These are phyloP conservation scores for Pouteria campechiana DNA, from an alignment of 179 eudicot species.

Conservation along the genomic window DNA sequence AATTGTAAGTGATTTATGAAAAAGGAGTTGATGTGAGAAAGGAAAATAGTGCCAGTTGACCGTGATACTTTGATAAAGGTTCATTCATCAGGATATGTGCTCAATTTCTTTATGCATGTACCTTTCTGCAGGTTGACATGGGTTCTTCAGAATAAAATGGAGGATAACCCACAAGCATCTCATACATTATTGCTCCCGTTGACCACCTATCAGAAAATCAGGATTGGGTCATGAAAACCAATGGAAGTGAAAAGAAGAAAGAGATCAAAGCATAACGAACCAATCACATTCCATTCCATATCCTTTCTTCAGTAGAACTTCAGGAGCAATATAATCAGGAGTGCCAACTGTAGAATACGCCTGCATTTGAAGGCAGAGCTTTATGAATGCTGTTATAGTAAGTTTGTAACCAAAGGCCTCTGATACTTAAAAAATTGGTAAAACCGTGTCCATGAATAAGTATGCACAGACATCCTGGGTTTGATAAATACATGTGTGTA, in stretches of 20 bases:
- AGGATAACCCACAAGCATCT: conserved; percentile 77
- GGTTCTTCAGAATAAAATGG: conserved; percentile 80
- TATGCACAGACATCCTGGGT: no score
- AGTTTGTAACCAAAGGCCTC: no score
- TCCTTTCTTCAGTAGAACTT: conserved; percentile 72
- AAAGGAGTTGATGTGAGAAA: no score
- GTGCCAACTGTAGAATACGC: conserved; percentile 81
- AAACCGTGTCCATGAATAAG: no score
- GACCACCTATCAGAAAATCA: conserved; percentile 47
- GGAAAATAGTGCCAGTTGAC: no score
- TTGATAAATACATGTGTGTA: no score
- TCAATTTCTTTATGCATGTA: conserved; percentile 9
- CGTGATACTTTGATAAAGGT: no score
- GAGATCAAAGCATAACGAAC: conserved; percentile 17
- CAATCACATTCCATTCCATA: conserved; percentile 72
- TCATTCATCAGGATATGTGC: no score
- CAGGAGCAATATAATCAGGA: conserved; percentile 79
- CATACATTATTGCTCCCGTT: conserved; percentile 66
- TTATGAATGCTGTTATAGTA: no score
- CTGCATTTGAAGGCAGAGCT: no score
- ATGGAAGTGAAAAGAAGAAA: neutral
- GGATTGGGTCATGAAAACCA: neutral
- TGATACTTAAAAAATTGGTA: no score
- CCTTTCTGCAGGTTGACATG: conserved; percentile 76
- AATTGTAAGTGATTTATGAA: no score